A percentile compares a stretch with the other conserved stretches of the same genome.
phyloP scores from a whole-genome alignment of 129 eudicot species.

The sunflower (Helianthus annuus) region HanXRQr2.0-SUNRISE NC_035444.2:16558809-16559308 shows the following conservation, averaged over 20 bases:
- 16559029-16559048: not conserved
- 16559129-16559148: not conserved
- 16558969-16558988: not conserved
- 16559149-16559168: not conserved
- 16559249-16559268: slow-evolving; percentile 96
- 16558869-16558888: slow-evolving; percentile 66
- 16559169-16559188: not conserved
- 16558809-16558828: slow-evolving; percentile 66
- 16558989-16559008: not conserved
- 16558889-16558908: not conserved
- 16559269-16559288: slow-evolving; percentile 82
- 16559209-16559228: slow-evolving; percentile 94
- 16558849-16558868: slow-evolving; percentile 96
- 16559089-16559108: not conserved
- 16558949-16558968: not conserved
- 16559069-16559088: not conserved
- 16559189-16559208: slow-evolving; percentile 56
- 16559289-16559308: slow-evolving; percentile 76
- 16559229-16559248: slow-evolving; percentile 95
- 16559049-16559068: not conserved
- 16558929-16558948: not conserved
- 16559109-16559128: not conserved
- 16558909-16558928: not conserved
- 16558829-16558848: slow-evolving; percentile 98
- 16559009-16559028: not conserved